Conservation (phyloP, 495 filamentous ascomycete species). For the Xylaria castorea region DNA sequence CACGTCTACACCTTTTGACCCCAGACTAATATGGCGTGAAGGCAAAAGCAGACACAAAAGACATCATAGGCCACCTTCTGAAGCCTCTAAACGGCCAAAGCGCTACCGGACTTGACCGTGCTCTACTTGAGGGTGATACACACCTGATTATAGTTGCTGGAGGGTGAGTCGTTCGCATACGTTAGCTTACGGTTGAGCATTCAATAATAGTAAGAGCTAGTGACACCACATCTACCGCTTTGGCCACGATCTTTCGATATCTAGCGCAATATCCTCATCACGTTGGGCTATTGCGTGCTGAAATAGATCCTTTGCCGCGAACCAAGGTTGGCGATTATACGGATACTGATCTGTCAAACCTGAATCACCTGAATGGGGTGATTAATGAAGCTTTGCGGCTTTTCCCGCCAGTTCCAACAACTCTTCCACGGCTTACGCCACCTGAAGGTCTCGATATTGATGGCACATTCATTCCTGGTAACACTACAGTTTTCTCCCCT, state of each 20-base stretch:
- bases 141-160: conserved; percentile 48
- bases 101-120: conserved; percentile 28
- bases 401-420: conserved; percentile 48
- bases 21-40: background rate
- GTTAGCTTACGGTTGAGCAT: background rate
- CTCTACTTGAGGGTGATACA: conserved; percentile 40
- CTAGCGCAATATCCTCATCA: conserved; percentile 43
- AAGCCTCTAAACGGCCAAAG: conserved; percentile 27
- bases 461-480: conserved; percentile 49
- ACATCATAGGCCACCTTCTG: conserved; percentile 39
- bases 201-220: conserved; percentile 27
- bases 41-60: conserved; percentile 3
- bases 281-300: conserved; percentile 38
- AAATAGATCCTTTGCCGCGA: conserved; percentile 35
- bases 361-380: conserved; percentile 39
- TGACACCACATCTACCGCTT: conserved; percentile 47
- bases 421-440: conserved; percentile 44
- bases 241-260: conserved; percentile 46
- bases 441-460: conserved; percentile 48
- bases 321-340: conserved; percentile 28
- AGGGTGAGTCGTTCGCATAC: conserved; percentile 16
- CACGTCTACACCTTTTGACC: background rate
- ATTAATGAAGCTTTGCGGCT: conserved; percentile 58
- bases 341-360: conserved; percentile 28
- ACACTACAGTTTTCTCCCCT: conserved; percentile 33